These are phyloP conservation scores for Cladosporium phlei DNA, from an alignment of 2,329 filamentous ascomycete genomes.

Conservation along the genomic window DNA sequence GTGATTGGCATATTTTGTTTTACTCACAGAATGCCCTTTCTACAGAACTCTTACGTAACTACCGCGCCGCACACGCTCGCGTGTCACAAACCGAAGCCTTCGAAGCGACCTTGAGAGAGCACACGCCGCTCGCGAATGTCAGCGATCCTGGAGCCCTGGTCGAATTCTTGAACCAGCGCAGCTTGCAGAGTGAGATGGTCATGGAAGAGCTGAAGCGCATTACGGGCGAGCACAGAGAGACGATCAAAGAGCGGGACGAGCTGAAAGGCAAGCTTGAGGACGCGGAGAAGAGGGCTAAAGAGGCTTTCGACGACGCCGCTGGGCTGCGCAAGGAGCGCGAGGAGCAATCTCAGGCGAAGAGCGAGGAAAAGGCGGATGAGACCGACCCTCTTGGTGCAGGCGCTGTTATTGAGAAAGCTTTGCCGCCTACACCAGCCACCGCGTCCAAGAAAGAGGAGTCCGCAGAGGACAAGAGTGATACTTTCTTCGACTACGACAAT, in stretches of 20 bases:
- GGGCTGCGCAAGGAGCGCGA: conserved; percentile 43
- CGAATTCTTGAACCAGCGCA: conserved; percentile 86
- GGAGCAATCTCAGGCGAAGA: conserved; percentile 10
- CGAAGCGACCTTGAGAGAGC: conserved; percentile 82
- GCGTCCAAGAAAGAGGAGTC: conserved; percentile 16
- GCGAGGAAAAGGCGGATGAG: not conserved
- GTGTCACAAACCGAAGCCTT: conserved; percentile 88
- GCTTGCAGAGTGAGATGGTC: conserved; percentile 82
- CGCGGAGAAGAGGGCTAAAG: conserved; percentile 58
- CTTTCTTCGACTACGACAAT: conserved; percentile 89
- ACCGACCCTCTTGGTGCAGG: conserved; percentile 5
- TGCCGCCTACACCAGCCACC: conserved; percentile 1
- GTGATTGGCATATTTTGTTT: conserved; percentile 26
- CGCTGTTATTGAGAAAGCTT: conserved; percentile 19
- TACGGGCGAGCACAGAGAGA: conserved; percentile 45
- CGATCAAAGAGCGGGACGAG: conserved; percentile 63
- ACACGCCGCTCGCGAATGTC: conserved; percentile 87
- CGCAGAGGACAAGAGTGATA: conserved; percentile 50
- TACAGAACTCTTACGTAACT: conserved; percentile 80
- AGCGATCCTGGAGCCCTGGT: conserved; percentile 75
- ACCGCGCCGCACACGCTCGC: conserved; percentile 82
- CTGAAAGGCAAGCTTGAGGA: conserved; percentile 73
- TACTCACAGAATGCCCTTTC: conserved; percentile 24
- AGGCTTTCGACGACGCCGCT: conserved; percentile 60
- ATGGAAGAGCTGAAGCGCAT: conserved; percentile 89